Evolutionary conservation across 345 rosid species (phyloP), one percentile per base, ranked within the genome.

Genomic region (Mercurialis annua): DNA sequence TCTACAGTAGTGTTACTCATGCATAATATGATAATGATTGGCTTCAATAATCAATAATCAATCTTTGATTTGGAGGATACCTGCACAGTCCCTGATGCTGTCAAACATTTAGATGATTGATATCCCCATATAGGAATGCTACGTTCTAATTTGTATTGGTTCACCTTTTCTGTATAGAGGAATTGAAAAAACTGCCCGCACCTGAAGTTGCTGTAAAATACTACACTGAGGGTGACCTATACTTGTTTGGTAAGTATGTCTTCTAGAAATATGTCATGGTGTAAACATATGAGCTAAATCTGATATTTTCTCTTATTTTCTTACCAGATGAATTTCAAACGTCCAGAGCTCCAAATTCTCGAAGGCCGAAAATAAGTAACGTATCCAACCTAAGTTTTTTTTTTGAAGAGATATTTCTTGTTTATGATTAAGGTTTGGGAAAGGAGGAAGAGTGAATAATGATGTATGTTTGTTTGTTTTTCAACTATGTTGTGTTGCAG

Each of bases 241-340:
- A 91, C 82, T 75, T 94, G 68, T 94, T 91, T 61, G 99, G 99
- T 89, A 67, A 81, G 88, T 79, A 69, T 59, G 3, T 49, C 64
- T 63, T 62, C 42, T 48, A 59, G 49, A 53, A 6, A 38, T 46
- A 18, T 31, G 26, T 56, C 20, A 14, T 24, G 55, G 33, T 61
- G 29, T 21, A 43, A 14, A 27, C 43, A 33, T 61, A 24, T 33
- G 30, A 58, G 17, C 10, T 11, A 8, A 64, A 17, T n/a, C 31
- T 66, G 51, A 73, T 64, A 40, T 53, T 64, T n/a, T 18, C 20
- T 24, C 29, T 58, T 18, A 38, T 36, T 71, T 11, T 78, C 38
- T 70, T 24, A 26, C 36, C 88, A 94, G 99, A 94, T 83, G 97
- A 94, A 73, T 94, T 94, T 71, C 99, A 91, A 83, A 94, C 97